A percentile compares a stretch with the other conserved stretches of the same genome.
Evolutionary conservation across 2,329 filamentous ascomycete genomes (phyloP).

Genomic region (Zarea fungicola): DNA sequence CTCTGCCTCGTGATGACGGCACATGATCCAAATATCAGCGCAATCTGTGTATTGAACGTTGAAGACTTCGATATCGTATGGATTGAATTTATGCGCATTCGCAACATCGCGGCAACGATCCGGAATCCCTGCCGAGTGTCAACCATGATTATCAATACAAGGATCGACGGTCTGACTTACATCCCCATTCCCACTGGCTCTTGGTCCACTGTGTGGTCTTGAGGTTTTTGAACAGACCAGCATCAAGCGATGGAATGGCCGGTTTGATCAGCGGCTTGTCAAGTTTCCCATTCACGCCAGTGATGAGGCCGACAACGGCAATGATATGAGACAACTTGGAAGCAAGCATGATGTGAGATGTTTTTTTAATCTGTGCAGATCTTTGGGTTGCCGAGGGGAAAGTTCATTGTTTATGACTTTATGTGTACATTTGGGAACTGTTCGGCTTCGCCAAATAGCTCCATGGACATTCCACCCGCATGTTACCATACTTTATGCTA

Average conservation of each 20-base stretch:
- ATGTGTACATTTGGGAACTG: too few species aligned
- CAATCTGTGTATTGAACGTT: slow-evolving; percentile 25
- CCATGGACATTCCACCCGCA: too few species aligned
- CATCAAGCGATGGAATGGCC: slow-evolving; percentile 25
- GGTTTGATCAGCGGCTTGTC: slow-evolving; percentile 44
- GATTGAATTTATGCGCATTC: slow-evolving; percentile 12
- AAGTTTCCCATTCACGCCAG: too few species aligned
- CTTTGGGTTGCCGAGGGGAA: too few species aligned
- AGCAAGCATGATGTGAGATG: too few species aligned
- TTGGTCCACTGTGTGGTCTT: slow-evolving; percentile 13
- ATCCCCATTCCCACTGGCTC: slow-evolving; percentile 21
- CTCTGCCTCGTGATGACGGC: slow-evolving; percentile 21
- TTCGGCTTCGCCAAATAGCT: too few species aligned
- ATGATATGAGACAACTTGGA: too few species aligned
- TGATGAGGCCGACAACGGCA: too few species aligned
- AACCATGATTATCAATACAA: background rate
- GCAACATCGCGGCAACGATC: slow-evolving; percentile 16
- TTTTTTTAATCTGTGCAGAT: too few species aligned
- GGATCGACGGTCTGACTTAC: background rate
- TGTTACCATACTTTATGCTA: too few species aligned
- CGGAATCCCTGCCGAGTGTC: slow-evolving; percentile 18
- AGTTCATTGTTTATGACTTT: too few species aligned
- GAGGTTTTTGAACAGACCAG: slow-evolving; percentile 16
- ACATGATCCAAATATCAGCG: slow-evolving; percentile 24
- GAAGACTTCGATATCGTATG: slow-evolving; percentile 21